Percentiles rank a stretch among this genome's conserved stretches.
phyloP scores from a whole-genome alignment of 1,284 basidiomycete species.

The Leucoagaricus sp. region DNA sequence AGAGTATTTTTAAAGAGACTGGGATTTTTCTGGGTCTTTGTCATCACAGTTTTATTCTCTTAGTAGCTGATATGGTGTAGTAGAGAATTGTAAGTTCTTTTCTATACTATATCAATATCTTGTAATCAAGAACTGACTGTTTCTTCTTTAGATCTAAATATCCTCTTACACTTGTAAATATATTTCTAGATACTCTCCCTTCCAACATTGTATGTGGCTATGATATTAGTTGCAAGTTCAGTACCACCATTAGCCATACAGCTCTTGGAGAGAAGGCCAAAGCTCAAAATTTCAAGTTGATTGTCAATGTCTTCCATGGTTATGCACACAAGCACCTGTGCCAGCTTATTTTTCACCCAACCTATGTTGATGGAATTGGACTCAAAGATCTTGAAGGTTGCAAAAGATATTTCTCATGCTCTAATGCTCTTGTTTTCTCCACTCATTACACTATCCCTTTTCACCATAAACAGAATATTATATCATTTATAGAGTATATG shows the following conservation, averaged over 20 bases:
- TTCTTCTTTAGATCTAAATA: too few relatives aligned
- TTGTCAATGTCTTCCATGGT: slow-evolving; percentile 33
- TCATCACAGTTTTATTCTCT: slow-evolving; percentile 19
- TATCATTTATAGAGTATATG: slow-evolving; percentile 21
- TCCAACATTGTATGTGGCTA: slow-evolving; percentile 27
- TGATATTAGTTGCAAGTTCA: slow-evolving; percentile 27
- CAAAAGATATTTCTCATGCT: slow-evolving; percentile 31
- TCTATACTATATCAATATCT: too few relatives aligned
- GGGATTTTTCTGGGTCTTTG: slow-evolving; percentile 30
- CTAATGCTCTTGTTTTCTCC: slow-evolving; percentile 26
- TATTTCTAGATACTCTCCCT: slow-evolving; percentile 27
- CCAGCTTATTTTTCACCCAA: slow-evolving; percentile 26
- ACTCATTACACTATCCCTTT: slow-evolving; percentile 26
- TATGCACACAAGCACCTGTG: slow-evolving; percentile 32
- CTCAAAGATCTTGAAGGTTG: slow-evolving; percentile 33
- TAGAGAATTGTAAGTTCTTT: slow-evolving; percentile 31
- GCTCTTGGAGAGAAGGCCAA: slow-evolving; percentile 15
- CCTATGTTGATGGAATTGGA: slow-evolving; percentile 28
- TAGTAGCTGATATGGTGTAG: slow-evolving; percentile 24
- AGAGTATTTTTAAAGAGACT: slow-evolving; percentile 32
- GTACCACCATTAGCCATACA: slow-evolving; percentile 18
- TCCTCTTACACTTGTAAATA: too few relatives aligned
- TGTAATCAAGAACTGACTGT: too few relatives aligned
- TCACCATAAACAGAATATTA: slow-evolving; percentile 26
- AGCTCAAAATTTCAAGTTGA: slow-evolving; percentile 7